These are phyloP conservation scores for Bremia lactucae DNA, from an alignment of 352 stramenopile species.

Conservation along the genomic window DNA sequence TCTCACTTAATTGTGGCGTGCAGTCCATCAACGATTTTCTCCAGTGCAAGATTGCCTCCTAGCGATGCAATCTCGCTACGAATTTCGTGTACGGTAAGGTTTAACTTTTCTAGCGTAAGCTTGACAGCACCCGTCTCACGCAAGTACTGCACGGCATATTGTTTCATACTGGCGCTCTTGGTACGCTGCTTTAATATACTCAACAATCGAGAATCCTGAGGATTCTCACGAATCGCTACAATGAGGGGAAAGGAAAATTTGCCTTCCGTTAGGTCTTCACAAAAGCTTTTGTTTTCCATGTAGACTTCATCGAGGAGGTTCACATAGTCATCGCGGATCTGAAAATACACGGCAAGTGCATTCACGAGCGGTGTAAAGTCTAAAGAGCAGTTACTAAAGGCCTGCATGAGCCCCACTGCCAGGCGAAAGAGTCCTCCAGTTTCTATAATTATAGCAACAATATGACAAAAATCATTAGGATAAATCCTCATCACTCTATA, in stretches of 20 bases:
- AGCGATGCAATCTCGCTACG: conserved; percentile 33
- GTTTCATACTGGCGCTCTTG: conserved; percentile 91
- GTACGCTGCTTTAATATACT: conserved; percentile 96
- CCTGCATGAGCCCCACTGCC: conserved; percentile 91
- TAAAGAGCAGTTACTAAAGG: conserved; percentile 56
- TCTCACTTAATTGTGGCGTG: conserved; percentile 36
- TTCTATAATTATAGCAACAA: conserved; percentile 27
- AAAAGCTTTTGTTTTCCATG: conserved; percentile 97
- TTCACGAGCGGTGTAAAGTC: conserved; percentile 89
- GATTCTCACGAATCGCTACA: conserved; percentile 55
- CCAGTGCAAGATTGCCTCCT: conserved; percentile 47
- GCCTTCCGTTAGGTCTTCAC: conserved; percentile 95
- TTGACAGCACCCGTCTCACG: conserved; percentile 48
- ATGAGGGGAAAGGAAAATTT: conserved; percentile 94
- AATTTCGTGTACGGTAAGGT: conserved; percentile 38
- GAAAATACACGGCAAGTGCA: conserved; percentile 93
- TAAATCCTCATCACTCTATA: not conserved
- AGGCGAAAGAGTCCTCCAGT: conserved; percentile 95
- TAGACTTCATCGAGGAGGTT: conserved; percentile 94
- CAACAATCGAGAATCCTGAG: conserved; percentile 81
- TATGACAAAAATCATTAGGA: not conserved
- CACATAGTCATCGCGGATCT: conserved; percentile 97
- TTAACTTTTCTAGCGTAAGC: conserved; percentile 47
- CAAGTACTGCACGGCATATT: conserved; percentile 87
- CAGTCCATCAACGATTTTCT: conserved; percentile 41